Conservation (phyloP, 441 rosid genomes). For the Metrosideros polymorpha region DNA sequence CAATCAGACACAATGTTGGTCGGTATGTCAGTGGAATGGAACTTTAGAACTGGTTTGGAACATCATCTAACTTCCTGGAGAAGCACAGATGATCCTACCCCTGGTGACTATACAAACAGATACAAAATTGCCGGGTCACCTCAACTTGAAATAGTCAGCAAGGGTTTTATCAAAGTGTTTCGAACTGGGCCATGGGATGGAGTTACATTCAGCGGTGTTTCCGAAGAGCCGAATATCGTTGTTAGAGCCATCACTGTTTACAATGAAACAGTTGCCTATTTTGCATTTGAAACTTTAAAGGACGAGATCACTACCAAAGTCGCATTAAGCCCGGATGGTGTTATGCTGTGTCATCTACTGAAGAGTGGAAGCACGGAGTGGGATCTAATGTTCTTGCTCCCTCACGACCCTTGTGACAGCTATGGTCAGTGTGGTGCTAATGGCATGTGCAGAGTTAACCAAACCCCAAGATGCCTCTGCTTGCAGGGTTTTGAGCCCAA, state of each 20-base stretch:
- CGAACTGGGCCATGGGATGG: constrained; percentile 1
- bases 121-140: not conserved
- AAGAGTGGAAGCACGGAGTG: not conserved
- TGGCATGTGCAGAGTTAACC: not conserved
- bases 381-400: not conserved
- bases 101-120: not conserved
- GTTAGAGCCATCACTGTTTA: not conserved
- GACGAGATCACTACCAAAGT: not conserved
- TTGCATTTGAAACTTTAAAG: not conserved
- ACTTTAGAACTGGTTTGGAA: not conserved
- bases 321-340: not conserved
- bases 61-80: not conserved
- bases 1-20: not conserved
- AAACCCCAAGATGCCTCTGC: not conserved
- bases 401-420: not conserved
- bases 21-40: not conserved
- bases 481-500: not conserved
- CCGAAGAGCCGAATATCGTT: not conserved
- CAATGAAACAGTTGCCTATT: not conserved
- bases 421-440: not conserved
- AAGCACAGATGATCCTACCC: not conserved
- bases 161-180: not conserved
- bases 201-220: not conserved
- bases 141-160: not conserved
- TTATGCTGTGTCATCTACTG: not conserved